Percentiles rank a stretch among this genome's conserved stretches.
These are phyloP conservation scores for Phtheirospermum japonicum DNA, from an alignment of 257 asterid species.

Conservation along the genomic window DNA sequence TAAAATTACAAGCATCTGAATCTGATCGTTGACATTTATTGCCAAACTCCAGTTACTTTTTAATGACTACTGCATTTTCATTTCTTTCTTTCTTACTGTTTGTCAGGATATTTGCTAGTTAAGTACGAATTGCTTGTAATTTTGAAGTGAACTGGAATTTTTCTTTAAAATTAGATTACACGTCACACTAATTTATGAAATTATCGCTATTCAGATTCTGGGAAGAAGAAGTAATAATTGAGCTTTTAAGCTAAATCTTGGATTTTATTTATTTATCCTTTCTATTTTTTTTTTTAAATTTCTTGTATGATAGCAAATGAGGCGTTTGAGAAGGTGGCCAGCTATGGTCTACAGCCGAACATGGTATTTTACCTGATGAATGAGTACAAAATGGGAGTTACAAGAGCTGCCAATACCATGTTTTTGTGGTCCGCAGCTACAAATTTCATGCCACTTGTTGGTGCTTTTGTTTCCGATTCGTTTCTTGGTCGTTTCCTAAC, in stretches of 20 bases:
- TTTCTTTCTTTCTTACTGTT: too few relatives aligned
- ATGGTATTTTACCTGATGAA: slow-evolving; percentile 59
- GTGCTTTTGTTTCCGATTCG: slow-evolving; percentile 72
- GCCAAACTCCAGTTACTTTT: too few relatives aligned
- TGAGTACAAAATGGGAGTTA: slow-evolving; percentile 45
- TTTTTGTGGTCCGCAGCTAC: slow-evolving; percentile 63
- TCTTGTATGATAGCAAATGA: slow-evolving; percentile 50
- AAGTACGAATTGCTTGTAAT: too few relatives aligned
- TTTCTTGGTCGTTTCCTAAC: slow-evolving; percentile 59
- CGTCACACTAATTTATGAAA: too few relatives aligned
- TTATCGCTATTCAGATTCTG: too few relatives aligned
- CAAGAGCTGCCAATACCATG: slow-evolving; percentile 40
- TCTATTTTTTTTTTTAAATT: background rate
- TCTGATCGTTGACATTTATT: too few relatives aligned
- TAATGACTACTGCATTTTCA: too few relatives aligned
- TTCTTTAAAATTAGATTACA: too few relatives aligned
- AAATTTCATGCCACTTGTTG: slow-evolving; percentile 56
- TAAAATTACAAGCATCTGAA: too few relatives aligned
- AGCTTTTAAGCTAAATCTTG: background rate
- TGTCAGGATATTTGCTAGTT: too few relatives aligned
- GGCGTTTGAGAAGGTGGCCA: slow-evolving; percentile 72
- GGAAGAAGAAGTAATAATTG: too few relatives aligned
- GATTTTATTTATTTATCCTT: background rate
- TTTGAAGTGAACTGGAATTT: too few relatives aligned
- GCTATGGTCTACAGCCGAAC: slow-evolving; percentile 55